phyloP scores from a whole-genome alignment of 768 basidiomycete species.

The Cystofilobasidium ferigula region DNA sequence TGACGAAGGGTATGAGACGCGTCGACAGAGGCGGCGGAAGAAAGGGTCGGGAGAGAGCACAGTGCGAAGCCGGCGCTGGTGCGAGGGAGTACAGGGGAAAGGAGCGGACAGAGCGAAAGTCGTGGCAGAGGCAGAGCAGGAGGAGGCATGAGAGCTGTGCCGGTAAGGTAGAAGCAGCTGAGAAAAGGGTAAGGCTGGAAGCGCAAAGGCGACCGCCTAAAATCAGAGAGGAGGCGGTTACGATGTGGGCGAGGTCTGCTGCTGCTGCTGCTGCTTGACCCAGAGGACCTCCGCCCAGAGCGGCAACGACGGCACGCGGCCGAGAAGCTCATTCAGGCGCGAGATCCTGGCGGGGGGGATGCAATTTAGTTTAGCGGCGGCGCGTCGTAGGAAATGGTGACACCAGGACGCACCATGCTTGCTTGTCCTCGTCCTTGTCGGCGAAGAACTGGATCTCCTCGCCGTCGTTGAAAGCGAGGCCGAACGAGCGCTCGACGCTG shows the following conservation, averaged over 20 bases:
- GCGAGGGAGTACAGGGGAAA: neutral
- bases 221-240: too few relatives aligned
- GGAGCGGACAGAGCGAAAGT: neutral
- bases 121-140: too few relatives aligned
- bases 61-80: too few relatives aligned
- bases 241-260: too few relatives aligned
- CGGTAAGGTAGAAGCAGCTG: too few relatives aligned
- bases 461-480: constrained; percentile 62
- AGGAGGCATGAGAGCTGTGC: too few relatives aligned
- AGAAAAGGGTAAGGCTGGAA: too few relatives aligned
- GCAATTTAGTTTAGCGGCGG: too few relatives aligned
- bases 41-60: too few relatives aligned
- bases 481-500: constrained; percentile 44
- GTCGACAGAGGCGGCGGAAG: too few relatives aligned
- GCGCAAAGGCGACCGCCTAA: too few relatives aligned
- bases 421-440: constrained; percentile 78
- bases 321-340: constrained; percentile 21
- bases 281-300: constrained; percentile 26
- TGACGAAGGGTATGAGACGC: too few relatives aligned
- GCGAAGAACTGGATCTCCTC: constrained; percentile 83
- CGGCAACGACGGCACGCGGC: constrained; percentile 20
- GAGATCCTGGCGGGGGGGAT: constrained; percentile 5
- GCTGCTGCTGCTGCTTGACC: constrained; percentile 23
- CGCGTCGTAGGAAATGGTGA: neutral
- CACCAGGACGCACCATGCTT: constrained; percentile 56